Conservation (phyloP, 2,329 filamentous ascomycete species). For the Grosmannia huntii region DNA sequence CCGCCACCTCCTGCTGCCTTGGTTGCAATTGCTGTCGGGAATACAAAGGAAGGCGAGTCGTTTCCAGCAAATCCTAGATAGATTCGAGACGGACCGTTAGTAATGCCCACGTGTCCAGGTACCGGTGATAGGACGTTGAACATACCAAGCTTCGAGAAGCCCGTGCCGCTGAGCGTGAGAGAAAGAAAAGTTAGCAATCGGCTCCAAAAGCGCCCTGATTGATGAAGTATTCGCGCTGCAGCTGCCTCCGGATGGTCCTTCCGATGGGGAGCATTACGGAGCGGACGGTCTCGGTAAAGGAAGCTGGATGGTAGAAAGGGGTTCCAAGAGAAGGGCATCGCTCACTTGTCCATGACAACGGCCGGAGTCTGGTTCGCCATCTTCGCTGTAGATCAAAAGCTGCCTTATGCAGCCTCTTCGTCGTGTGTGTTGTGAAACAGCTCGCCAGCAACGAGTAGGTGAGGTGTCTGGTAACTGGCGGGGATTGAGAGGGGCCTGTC, state of each 20-base stretch:
- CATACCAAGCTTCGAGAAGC: slow-evolving; percentile 96
- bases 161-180: slow-evolving; percentile 66
- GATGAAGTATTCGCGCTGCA: not conserved
- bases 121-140: slow-evolving; percentile 11
- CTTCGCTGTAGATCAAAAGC: slow-evolving; percentile 19
- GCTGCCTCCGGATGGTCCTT: not conserved
- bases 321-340: slow-evolving; percentile 7
- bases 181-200: slow-evolving; percentile 26
- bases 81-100: not conserved
- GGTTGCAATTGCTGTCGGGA: slow-evolving; percentile 95
- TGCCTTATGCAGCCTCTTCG: slow-evolving; percentile 1
- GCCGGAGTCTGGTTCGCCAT: slow-evolving; percentile 99
- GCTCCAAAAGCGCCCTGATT: not conserved
- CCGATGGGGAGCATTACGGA: not conserved
- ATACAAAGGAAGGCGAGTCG: slow-evolving; percentile 97
- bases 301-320: not conserved
- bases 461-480: not conserved
- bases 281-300: not conserved
- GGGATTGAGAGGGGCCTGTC: not conserved
- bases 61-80: slow-evolving; percentile 87
- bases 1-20: slow-evolving; percentile 63
- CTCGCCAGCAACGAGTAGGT: not conserved
- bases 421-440: not conserved
- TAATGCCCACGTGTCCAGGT: not conserved
- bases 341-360: slow-evolving; percentile 99